A percentile compares a stretch with the other conserved stretches of the same genome.
Conservation (phyloP, 2,329 filamentous ascomycete genomes). For the Ophiocordyceps sinensis region DNA sequence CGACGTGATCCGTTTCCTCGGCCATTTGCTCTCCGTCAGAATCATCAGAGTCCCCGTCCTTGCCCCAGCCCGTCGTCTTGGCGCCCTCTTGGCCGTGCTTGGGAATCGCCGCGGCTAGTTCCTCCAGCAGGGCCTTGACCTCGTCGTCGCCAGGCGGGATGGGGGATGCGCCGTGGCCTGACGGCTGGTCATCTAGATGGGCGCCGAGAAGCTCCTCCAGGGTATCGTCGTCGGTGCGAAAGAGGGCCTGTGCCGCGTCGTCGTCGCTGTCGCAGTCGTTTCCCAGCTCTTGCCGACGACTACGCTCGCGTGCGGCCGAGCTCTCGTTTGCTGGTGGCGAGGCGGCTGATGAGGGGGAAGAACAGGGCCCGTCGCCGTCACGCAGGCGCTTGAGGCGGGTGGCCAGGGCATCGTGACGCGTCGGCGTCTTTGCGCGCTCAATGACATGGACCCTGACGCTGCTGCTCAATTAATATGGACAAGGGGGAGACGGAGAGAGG, state of each 20-base stretch:
- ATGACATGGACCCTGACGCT: slow-evolving; percentile 21
- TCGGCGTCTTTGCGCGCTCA: slow-evolving; percentile 25
- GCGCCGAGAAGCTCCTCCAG: slow-evolving; percentile 35
- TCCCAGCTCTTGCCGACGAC: not conserved
- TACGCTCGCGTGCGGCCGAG: not conserved
- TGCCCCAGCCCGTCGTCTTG: not conserved
- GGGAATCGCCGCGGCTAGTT: slow-evolving; percentile 11
- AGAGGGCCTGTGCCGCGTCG: slow-evolving; percentile 22
- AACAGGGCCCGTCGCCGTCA: slow-evolving; percentile 11
- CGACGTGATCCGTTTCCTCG: slow-evolving; percentile 26
- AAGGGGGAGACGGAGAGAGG: not conserved
- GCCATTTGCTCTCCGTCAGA: slow-evolving; percentile 38
- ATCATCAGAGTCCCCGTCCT: slow-evolving; percentile 19
- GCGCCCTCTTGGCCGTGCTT: slow-evolving; percentile 5
- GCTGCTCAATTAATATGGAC: too few relatives aligned
- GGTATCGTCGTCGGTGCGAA: slow-evolving; percentile 35
- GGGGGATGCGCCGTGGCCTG: slow-evolving; percentile 5
- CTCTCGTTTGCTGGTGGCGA: not conserved
- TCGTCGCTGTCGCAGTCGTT: slow-evolving; percentile 14
- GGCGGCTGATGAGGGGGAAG: not conserved
- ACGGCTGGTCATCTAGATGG: slow-evolving; percentile 22
- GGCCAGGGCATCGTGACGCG: slow-evolving; percentile 35
- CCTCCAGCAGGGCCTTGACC: slow-evolving; percentile 21
- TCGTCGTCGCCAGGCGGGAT: slow-evolving; percentile 15
- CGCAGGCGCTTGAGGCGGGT: slow-evolving; percentile 37